A percentile compares a stretch with the other conserved stretches of the same genome.
phyloP scores from a whole-genome alignment of 768 basidiomycete species.

The Boletus rubropictus region DNA sequence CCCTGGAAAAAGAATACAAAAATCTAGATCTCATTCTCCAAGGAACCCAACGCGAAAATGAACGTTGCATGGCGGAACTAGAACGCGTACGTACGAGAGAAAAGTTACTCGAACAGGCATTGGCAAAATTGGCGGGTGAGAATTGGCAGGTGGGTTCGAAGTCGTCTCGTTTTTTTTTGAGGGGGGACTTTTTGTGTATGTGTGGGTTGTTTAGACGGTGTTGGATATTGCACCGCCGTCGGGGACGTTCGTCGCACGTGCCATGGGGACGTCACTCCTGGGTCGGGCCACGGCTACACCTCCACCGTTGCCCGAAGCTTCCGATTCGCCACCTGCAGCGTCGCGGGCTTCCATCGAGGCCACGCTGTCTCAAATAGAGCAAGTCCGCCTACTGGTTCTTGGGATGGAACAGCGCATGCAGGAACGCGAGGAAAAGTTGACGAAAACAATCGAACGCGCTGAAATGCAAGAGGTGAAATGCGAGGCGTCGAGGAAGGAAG shows the following conservation, averaged over 20 bases:
- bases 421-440: conserved; percentile 53
- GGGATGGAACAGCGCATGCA: conserved; percentile 74
- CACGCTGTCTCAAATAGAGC: conserved; percentile 57
- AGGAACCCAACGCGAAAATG: conserved; percentile 82
- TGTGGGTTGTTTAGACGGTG: conserved; percentile 14
- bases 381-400: conserved; percentile 59
- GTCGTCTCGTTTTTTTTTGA: neutral
- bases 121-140: conserved; percentile 65
- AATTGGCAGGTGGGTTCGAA: conserved; percentile 69
- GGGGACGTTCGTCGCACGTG: conserved; percentile 26
- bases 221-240: conserved; percentile 35
- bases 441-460: conserved; percentile 55
- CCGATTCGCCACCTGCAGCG: conserved; percentile 10
- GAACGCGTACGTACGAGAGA: conserved; percentile 68
- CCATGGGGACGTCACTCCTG: conserved; percentile 27
- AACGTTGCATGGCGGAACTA: conserved; percentile 75
- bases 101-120: conserved; percentile 68
- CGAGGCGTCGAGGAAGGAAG: conserved; percentile 43
- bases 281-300: conserved; percentile 18
- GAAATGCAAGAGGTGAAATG: conserved; percentile 53
- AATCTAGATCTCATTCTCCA: conserved; percentile 71
- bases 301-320: conserved; percentile 11
- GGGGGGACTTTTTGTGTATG: neutral
- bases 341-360: conserved; percentile 33
- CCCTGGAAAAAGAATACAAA: conserved; percentile 64